Evolutionary conservation across 371 early-diverging fungal genomes (phyloP).

Genomic region (Apophysomyces trapeziformis): DNA sequence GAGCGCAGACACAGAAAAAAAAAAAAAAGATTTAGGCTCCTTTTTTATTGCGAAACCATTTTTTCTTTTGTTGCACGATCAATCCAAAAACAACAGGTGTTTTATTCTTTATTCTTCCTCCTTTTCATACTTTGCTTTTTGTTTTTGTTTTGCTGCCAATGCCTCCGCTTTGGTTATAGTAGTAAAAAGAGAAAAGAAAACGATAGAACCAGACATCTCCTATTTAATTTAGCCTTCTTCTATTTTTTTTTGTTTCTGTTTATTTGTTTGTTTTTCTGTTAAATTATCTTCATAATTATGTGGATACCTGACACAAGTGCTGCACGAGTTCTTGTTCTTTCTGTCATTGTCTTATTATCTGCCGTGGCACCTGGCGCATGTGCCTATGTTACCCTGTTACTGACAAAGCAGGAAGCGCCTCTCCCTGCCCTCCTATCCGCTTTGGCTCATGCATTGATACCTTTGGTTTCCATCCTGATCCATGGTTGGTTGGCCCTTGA

Average conservation of each 20-base stretch:
- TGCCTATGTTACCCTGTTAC: slow-evolving; percentile 7
- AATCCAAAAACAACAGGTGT: not conserved
- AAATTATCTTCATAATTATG: not conserved
- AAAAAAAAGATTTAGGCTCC: no score
- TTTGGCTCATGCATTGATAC: slow-evolving; percentile 13
- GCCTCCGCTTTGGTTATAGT: not conserved
- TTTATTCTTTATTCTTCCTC: slow-evolving; percentile 1
- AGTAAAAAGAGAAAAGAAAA: no score
- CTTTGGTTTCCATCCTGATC: slow-evolving; percentile 27
- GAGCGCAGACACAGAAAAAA: no score
- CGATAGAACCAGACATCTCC: not conserved
- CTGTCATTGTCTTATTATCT: slow-evolving; percentile 6
- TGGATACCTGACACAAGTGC: slow-evolving; percentile 17
- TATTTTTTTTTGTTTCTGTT: slow-evolving; percentile 8
- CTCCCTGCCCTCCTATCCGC: not conserved
- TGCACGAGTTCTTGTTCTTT: slow-evolving; percentile 10
- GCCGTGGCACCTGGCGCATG: slow-evolving; percentile 15
- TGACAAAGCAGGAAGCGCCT: not conserved
- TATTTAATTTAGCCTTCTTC: slow-evolving; percentile 10
- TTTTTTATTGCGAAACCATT: not conserved
- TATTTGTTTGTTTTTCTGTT: not conserved
- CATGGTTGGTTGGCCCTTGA: slow-evolving; percentile 47
- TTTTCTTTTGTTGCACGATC: slow-evolving; percentile 16
- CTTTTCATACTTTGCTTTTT: slow-evolving; percentile 4
- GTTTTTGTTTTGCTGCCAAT: not conserved